phyloP scores from a whole-genome alignment of 2,329 filamentous ascomycete genomes.

The Claviceps fusiformis region DNA sequence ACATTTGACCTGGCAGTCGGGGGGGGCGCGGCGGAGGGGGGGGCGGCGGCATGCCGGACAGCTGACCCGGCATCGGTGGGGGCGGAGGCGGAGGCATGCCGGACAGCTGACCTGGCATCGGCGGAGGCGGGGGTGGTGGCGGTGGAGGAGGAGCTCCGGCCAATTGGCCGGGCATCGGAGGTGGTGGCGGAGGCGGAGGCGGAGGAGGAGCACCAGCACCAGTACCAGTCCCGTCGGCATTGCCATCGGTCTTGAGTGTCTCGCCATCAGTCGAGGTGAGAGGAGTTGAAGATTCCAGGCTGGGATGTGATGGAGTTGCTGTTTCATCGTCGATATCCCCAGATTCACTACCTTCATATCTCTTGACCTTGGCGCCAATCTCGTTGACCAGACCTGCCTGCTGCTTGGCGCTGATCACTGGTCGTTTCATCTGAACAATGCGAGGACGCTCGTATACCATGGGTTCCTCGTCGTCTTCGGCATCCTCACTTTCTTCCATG shows the following conservation, averaged over 20 bases:
- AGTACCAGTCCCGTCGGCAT: constrained; percentile 18
- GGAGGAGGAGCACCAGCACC: constrained; percentile 25
- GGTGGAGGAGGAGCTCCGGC: constrained; percentile 17
- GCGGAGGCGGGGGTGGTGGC: constrained; percentile 24
- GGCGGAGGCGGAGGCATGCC: constrained; percentile 25
- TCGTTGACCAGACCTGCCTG: constrained; percentile 54
- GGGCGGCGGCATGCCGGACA: constrained; percentile 15
- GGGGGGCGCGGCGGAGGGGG: constrained; percentile 33
- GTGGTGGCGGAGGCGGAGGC: constrained; percentile 18
- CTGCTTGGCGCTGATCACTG: constrained; percentile 49
- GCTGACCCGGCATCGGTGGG: constrained; percentile 32
- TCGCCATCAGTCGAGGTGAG: constrained; percentile 50
- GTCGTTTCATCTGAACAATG: constrained; percentile 65
- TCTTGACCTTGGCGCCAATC: constrained; percentile 63
- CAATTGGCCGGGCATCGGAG: constrained; percentile 22
- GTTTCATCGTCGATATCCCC: constrained; percentile 51
- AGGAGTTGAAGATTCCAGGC: constrained; percentile 57
- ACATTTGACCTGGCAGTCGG: constrained; percentile 30
- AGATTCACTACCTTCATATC: constrained; percentile 59
- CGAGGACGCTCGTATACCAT: constrained; percentile 66
- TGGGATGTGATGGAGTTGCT: constrained; percentile 63
- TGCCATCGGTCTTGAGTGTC: constrained; percentile 46
- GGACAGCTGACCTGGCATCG: constrained; percentile 28
- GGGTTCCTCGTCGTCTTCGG: constrained; percentile 34
- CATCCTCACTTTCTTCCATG: constrained; percentile 37